Base-by-base conservation (phyloP, 257 asterid genomes). In the Fraxinus americana region DNA sequence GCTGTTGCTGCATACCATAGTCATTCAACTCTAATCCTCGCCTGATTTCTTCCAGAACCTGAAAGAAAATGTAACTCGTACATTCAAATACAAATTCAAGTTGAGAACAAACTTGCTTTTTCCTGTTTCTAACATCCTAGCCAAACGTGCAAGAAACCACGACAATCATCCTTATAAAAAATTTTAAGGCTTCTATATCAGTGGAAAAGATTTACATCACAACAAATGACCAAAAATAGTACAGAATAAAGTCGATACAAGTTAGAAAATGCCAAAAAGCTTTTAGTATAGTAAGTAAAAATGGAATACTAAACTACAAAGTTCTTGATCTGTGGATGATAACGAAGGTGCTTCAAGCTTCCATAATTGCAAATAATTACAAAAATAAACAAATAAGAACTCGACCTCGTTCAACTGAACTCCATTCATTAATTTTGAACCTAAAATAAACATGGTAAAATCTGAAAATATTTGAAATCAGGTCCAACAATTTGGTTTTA, bases 1-100 rank as follows among this genome's bases (percentile, higher is more conserved):
- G 97, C 63, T 84, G 88, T 82, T 96, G 99, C 88, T 96, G 96
- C 96, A 89, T 92, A 67, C 94, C 97, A 61, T 83, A 96, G 87
- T 96, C 97, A 89, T 96, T 96, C 90, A 90, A 79, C 91, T 96
- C 98, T 57, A 93, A 35, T 63, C 99, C 99, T 82, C 83, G 74
- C 83, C 94, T 91, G 85, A 92, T 96, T 88, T 92, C 97, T 87
- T 96, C 99, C 87, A 96, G 80, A 81, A 96, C 98, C 99, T 96
- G 82, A 77, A 17, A 52, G 73, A 76, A 50, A 73, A 65, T 61
- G 67, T 70, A 79, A 78, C 75, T 30, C 30, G 21, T 54, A 76
- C 50, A 74, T 48, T 68, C 75, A 74, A 85, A 35, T 73, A 84
- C 73, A 72, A 75, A 77, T 81, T 48, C 69, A 67, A 57, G 61